Base-by-base conservation (phyloP, 2,329 filamentous ascomycete genomes). In the Celoporthe dispersa region DNA sequence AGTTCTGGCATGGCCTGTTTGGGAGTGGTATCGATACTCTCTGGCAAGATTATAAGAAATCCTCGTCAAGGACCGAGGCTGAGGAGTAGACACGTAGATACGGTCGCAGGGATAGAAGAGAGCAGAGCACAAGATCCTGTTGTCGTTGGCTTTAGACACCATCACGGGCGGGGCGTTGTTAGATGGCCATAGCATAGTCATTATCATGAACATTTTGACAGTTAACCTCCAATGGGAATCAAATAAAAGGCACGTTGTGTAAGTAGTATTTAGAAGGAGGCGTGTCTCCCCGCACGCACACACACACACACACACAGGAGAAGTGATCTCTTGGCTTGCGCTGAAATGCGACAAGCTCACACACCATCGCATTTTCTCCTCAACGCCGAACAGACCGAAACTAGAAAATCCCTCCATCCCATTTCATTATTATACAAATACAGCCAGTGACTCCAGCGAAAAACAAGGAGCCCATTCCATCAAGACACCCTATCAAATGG, bases 1-100 rank as follows among this genome's bases (percentile, higher is more conserved):
- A 79, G 66, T 88, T 96, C 79, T 92, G 92, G 94, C 81, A 86
- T 6, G 84, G 86, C 73, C 82, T 95, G 35, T 87, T 93, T 75
- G 92, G 91, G 0, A 78, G 84, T 57, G 84, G 86, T 0, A 89
- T 97, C 0, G 83, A 87, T 60, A 83, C 90, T 72, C 81, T 98
- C 39, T 98, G 93, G 92, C 81, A 84, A 28, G 90, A 93, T 71
- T 98, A 98, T 80, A 84, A 78, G 8, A 76, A 81, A 39, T 74
- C 76, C 22, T n/a, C 44, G 28, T 28, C 79, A 39, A 73, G 69
- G 63, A 31, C 62, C 9, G 71, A 75, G 59, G 73, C 72, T 7
- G 63, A 74, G 55, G 60, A 70, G 8, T 8, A 57, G 28, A 31
- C 1, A 33, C 19, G 53, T 28, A 1, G 37, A 16, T 63, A 19